Evolutionary conservation across 208 protist genomes (phyloP), one percentile per base, ranked within the genome.

Genomic region (Vickermania spadyakhi): DNA sequence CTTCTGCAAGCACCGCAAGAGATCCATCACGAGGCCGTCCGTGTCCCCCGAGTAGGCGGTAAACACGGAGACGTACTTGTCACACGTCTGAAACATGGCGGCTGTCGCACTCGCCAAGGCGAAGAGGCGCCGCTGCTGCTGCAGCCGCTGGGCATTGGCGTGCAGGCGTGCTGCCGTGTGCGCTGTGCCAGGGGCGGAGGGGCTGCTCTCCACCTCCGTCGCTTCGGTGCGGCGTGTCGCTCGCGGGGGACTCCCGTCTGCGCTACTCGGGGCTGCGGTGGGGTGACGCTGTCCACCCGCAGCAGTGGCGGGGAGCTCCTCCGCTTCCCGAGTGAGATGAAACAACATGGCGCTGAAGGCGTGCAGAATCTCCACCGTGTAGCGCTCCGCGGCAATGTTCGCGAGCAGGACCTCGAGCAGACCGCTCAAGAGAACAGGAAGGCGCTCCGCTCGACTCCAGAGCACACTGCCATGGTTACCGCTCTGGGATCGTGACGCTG

Each of bases 1-100:
- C 30, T 71, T 73, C 22, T 75, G 71, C 21, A 94, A 60, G 22
- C 77, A 56, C 14, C 73, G 76, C 21, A 94, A 62, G 7, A 91
- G 56, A 52, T 91, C 83, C 3, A 66, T 67, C n/a, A 75, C 74
- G 30, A 94, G 25, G 31, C 75, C 86, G 59, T 94, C 86, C 30
- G 81, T 60, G 52, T 94, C 86, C 57, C 70, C 75, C 70, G 82
- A 90, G 73, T 77, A 76, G 23, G 66, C 66, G 23, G 83, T 89
- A 71, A 87, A 93, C 50, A 90, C 65, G 58, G 80, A 62, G 0
- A 90, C 64, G 66, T 82, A 73, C 29, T 71, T 66, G 11, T 70
- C 70, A 7, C 82, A 66, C 0, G 81, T 67, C 28, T 84, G 67
- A 42, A 93, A 86, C 27, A 93, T 51, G 22, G 64, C 69, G 0